Evolutionary conservation across 768 basidiomycete genomes (phyloP), one percentile per base, ranked within the genome.

Genomic region (Phylloporus scabripes): DNA sequence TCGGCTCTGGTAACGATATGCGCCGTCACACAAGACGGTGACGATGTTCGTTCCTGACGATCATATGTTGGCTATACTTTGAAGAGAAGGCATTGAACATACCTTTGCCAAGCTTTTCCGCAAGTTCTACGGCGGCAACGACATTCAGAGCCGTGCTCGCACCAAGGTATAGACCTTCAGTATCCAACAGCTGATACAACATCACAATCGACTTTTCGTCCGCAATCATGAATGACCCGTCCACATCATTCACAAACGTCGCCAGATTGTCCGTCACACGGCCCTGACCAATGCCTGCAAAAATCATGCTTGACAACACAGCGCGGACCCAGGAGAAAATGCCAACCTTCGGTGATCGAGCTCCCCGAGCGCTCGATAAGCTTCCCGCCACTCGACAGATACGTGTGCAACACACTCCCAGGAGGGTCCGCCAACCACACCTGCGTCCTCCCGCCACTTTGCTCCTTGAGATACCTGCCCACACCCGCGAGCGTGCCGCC

Each of bases 401-500:
- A 90, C 63, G 87, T 81, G 53, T 87, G 80, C 59, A 99, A 71
- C 45, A 96, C 91, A 63, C 90, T 92, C 34, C 96, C 96, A 0
- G 96, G 96, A 12, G 96, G 96, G 61, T 99, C 96, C 12, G 96
- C 96, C 28, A 99, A 72, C 90, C 90, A 98, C 46, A 89, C 76
- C 69, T 98, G 87, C 9, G 85, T 81, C 64, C 80, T 85, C 7
- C 86, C 88, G 0, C 56, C 62, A 54, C 84, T 89, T 71, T 79
- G 82, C 71, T 96, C 92, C 67, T 86, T 87, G 64, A 99, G 65
- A 61, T 77, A 89, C 58, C 79, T 81, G 9, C 93, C 91, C 2
- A 81, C 80, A 29, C 96, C 96, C 7, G 95, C 94, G 15, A 99
- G 73, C 0, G 95, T 97, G 0, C 96, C 96, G 5, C 95, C 96